Conservation (phyloP, 352 stramenopile species). For the Phytopythium ostracodes region DNA sequence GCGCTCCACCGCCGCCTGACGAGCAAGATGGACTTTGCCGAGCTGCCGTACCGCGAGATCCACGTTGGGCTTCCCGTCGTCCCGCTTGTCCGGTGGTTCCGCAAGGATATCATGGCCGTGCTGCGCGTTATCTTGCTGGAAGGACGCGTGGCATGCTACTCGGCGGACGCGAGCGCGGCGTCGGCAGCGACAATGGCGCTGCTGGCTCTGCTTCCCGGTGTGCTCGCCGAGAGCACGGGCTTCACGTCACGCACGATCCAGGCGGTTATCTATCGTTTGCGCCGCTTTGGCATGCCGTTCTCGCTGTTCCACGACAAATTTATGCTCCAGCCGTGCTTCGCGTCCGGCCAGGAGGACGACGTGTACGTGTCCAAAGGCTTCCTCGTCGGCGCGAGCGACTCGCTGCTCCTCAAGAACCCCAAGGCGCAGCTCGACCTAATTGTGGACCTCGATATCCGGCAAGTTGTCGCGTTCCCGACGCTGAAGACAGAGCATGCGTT, state of each 20-base stretch:
- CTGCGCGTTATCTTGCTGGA: constrained; percentile 70
- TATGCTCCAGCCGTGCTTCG: constrained; percentile 45
- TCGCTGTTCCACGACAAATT: constrained; percentile 34
- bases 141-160: constrained; percentile 77
- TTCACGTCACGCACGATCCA: constrained; percentile 38
- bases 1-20: constrained; percentile 25
- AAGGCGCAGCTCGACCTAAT: constrained; percentile 49
- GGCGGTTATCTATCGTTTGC: constrained; percentile 34
- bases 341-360: constrained; percentile 18
- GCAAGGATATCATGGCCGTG: constrained; percentile 57
- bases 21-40: constrained; percentile 21
- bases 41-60: constrained; percentile 39
- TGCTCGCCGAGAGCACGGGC: constrained; percentile 28
- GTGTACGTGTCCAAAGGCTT: constrained; percentile 36
- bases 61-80: constrained; percentile 42
- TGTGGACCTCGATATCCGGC: constrained; percentile 50
- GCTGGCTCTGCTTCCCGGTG: constrained; percentile 45
- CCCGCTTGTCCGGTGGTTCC: constrained; percentile 37
- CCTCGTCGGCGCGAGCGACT: constrained; percentile 49
- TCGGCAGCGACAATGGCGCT: constrained; percentile 49
- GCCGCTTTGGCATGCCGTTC: constrained; percentile 43
- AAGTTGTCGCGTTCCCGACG: constrained; percentile 50
- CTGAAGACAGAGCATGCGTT: constrained; percentile 50
- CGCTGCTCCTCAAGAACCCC: constrained; percentile 48
- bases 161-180: constrained; percentile 41